Base-by-base conservation (phyloP, 2,329 filamentous ascomycete genomes). In the Neofusicoccum ribis region DNA sequence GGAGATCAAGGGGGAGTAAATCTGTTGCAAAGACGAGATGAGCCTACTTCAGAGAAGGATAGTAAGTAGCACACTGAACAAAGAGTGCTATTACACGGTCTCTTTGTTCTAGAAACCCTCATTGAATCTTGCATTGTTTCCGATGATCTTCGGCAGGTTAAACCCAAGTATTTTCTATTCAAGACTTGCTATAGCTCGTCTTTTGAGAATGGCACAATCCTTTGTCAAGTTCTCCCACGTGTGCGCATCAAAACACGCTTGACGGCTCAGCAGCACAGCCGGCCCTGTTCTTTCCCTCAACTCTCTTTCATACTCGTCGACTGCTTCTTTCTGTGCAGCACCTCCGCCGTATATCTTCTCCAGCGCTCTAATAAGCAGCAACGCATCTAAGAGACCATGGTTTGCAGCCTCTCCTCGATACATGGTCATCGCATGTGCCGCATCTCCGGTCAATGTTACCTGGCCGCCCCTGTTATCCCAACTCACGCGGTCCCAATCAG, bases 191-290 rank as follows among this genome's bases (percentile, higher is more conserved):
- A 58, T 58, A 8, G 20, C 39, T 9, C 52, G 37, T 17, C 52
- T 44, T 44, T 34, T 58, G 7, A 58, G 23, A 3, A 58, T 34
- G 1, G 58, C 58, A n/a, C 58, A 61, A 5, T 50, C 31, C 27
- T 61, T 44, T 1, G 9, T 61, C 34, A 69, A 39, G 34, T 61
- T 67, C 11, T 64, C 56, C 37, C 67, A 65, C 36, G 67, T 65
- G 44, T 69, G 68, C 3, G 68, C 68, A 65, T 69, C 68, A 7
- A 66, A 49, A 47, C 68, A 69, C 5, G 68, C 68, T 46, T 69
- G 67, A 8, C 68, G 44, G 54, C 64, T 68, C 63, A 68, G 49
- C 14, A 68, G 36, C 8, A 68, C 67, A 1, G 66, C 67, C 41
- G 23, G 43, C 11, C 34, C 17, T 37, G 66, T 65, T 20, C 67